Conservation (phyloP, 768 basidiomycete species). For the Hericium rajendrae region DNA sequence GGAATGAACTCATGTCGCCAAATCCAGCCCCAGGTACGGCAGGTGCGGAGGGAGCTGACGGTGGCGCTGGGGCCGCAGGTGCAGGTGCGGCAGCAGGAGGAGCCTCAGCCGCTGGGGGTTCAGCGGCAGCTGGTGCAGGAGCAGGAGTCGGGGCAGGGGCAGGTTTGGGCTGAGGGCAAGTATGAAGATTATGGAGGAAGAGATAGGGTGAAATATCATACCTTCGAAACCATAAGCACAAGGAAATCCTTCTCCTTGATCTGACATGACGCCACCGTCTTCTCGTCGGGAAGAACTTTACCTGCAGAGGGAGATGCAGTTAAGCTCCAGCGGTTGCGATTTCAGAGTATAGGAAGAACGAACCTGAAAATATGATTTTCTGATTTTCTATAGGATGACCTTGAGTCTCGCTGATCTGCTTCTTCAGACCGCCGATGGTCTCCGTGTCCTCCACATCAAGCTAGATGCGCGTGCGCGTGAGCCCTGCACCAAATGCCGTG, state of each 20-base stretch:
- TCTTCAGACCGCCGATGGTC: conserved; percentile 71
- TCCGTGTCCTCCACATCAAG: conserved; percentile 71
- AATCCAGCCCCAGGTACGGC: conserved; percentile 25
- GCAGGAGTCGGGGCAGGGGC: conserved; percentile 27
- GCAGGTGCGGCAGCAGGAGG: conserved; percentile 26
- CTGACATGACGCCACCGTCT: conserved; percentile 77
- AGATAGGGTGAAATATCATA: conserved; percentile 23
- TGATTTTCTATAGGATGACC: conserved; percentile 66
- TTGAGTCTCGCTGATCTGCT: conserved; percentile 70
- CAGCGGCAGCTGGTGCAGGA: conserved; percentile 18
- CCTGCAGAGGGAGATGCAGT: conserved; percentile 36
- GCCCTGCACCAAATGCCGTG: not conserved
- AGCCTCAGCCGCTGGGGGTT: conserved; percentile 23
- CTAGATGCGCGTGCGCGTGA: conserved; percentile 24
- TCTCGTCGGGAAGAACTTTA: conserved; percentile 83
- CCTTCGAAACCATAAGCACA: conserved; percentile 98
- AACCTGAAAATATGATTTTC: conserved; percentile 95
- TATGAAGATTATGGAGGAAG: not conserved
- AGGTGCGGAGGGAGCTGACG: conserved; percentile 22
- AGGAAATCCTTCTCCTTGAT: conserved; percentile 99
- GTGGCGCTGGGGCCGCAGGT: conserved; percentile 22
- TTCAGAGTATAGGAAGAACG: not conserved
- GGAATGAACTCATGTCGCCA: conserved; percentile 48
- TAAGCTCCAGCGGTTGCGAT: not conserved
- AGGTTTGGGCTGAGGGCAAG: conserved; percentile 42